Evolutionary conservation across 73 alveolate genomes (phyloP).

Genomic region (Blepharisma stoltei): DNA sequence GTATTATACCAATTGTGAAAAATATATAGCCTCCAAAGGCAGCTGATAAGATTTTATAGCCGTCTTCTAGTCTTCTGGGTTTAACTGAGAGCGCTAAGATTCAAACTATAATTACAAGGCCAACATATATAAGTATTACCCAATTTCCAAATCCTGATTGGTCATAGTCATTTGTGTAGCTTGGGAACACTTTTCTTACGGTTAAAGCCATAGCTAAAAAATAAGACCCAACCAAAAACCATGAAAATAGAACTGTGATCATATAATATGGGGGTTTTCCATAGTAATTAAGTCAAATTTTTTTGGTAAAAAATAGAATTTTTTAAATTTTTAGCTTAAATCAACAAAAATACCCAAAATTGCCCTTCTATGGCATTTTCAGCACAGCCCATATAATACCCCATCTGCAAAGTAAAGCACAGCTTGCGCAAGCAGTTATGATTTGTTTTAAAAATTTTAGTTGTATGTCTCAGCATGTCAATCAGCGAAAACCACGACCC

Average conservation of each 20-base stretch:
- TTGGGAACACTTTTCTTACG: no score
- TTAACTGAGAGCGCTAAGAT: conserved; percentile 7
- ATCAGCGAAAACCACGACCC: conserved; percentile 34
- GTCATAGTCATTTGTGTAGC: neutral
- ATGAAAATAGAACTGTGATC: conserved; percentile 7
- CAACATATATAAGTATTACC: neutral
- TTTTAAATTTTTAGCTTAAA: neutral
- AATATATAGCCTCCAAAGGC: neutral
- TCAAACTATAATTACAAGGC: neutral
- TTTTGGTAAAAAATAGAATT: conserved; percentile 36
- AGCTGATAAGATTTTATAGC: neutral
- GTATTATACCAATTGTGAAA: no score
- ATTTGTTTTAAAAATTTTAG: neutral
- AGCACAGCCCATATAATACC: conserved; percentile 9
- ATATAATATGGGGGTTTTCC: no score
- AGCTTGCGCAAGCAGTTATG: conserved; percentile 14
- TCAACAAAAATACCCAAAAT: neutral
- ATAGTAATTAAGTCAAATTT: conserved; percentile 14
- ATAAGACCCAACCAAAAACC: conserved; percentile 33
- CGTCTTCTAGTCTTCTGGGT: conserved; percentile 28
- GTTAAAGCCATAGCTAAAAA: neutral
- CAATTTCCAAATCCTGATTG: neutral
- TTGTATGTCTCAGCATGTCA: neutral
- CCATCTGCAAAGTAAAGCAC: conserved; percentile 13
- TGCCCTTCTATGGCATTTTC: neutral